These are phyloP conservation scores for Firmiana major DNA, from an alignment of 345 rosid species.

Conservation along the genomic window DNA sequence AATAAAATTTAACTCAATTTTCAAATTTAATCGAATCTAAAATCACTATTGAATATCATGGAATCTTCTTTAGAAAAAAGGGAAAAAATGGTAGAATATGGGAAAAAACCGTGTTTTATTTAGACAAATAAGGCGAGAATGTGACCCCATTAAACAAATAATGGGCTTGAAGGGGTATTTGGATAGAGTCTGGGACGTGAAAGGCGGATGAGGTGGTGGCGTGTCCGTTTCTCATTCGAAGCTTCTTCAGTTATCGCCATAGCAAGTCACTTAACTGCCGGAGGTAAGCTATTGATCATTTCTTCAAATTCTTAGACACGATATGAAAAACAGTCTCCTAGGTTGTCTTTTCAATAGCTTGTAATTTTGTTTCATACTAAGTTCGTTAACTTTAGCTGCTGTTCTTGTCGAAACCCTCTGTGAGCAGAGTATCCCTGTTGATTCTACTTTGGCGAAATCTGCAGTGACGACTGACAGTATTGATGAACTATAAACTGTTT, in stretches of 20 bases:
- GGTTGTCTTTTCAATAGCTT: background rate
- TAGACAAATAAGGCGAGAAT: background rate
- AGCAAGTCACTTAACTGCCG: background rate
- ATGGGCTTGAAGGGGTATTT: background rate
- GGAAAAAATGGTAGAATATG: background rate
- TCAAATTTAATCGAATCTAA: no score
- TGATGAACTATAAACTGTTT: background rate
- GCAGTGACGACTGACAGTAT: background rate
- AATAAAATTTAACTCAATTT: no score
- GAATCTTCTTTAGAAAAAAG: no score
- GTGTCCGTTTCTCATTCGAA: conserved; percentile 11
- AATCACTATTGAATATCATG: no score
- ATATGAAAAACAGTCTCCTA: background rate
- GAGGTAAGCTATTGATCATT: background rate
- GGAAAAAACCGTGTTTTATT: background rate
- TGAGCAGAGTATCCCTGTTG: background rate
- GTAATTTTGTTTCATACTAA: background rate
- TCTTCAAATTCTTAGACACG: background rate
- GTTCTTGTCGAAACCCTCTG: background rate
- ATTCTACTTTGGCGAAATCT: background rate
- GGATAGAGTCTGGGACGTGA: conserved; percentile 1
- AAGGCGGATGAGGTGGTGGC: background rate
- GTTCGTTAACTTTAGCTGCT: background rate
- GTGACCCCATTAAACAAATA: background rate
- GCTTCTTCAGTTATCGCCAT: background rate